A percentile compares a stretch with the other conserved stretches of the same genome.
Evolutionary conservation across 1,139 yeast genomes (phyloP).

Genomic region (Saccharomyces hybrid): DNA sequence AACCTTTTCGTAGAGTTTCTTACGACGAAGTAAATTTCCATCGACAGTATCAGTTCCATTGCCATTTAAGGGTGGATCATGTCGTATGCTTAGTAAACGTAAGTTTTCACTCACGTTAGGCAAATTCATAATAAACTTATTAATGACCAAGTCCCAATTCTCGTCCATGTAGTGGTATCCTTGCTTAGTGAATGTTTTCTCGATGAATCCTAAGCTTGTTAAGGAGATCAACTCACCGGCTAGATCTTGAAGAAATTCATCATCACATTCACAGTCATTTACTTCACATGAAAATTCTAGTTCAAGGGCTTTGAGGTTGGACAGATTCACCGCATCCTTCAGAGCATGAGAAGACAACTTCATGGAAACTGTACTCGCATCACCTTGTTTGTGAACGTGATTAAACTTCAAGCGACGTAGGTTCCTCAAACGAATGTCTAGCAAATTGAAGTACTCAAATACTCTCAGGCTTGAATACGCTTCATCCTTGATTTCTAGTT

Average conservation of each 20-base stretch:
- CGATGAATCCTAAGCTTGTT: slow-evolving; percentile 39
- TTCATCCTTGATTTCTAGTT: slow-evolving; percentile 26
- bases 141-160: slow-evolving; percentile 46
- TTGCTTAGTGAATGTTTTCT: slow-evolving; percentile 35
- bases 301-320: slow-evolving; percentile 33
- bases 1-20: slow-evolving; percentile 41
- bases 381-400: slow-evolving; percentile 38
- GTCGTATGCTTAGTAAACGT: slow-evolving; percentile 41
- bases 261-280: slow-evolving; percentile 41
- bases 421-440: slow-evolving; percentile 10
- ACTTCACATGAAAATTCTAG: slow-evolving; percentile 42
- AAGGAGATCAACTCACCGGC: slow-evolving; percentile 30
- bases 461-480: slow-evolving; percentile 35
- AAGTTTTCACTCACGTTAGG: slow-evolving; percentile 32
- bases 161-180: slow-evolving; percentile 48
- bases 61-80: slow-evolving; percentile 45
- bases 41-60: slow-evolving; percentile 53
- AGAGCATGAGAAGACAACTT: slow-evolving; percentile 9
- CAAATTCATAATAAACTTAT: slow-evolving; percentile 38
- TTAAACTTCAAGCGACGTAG: slow-evolving; percentile 32
- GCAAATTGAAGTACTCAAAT: slow-evolving; percentile 26
- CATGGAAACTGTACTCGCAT: slow-evolving; percentile 27
- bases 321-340: slow-evolving; percentile 29
- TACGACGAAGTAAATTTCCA: slow-evolving; percentile 59
- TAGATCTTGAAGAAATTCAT: slow-evolving; percentile 34